These are phyloP conservation scores for Plectranthus barbatus DNA, from an alignment of 257 asterid genomes.

Conservation along the genomic window DNA sequence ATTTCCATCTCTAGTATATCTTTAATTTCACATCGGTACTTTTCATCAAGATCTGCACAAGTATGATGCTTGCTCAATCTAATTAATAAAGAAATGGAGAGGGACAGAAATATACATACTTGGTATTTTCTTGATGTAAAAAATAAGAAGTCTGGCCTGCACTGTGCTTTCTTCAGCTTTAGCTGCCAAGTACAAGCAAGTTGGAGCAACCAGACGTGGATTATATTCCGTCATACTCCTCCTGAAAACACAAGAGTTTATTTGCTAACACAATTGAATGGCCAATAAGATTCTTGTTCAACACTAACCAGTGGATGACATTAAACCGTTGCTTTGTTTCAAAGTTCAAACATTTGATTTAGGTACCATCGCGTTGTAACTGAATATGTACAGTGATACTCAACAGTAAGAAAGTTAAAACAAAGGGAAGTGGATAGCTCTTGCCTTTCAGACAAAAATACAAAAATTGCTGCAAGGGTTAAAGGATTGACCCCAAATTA, in stretches of 20 bases:
- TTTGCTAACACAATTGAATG: neutral
- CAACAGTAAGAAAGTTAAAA: neutral
- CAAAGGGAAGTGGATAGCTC: neutral
- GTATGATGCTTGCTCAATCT: neutral
- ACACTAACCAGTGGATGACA: neutral
- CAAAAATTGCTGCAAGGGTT: too few relatives aligned
- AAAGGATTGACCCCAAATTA: too few relatives aligned
- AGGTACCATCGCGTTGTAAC: neutral
- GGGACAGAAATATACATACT: conserved; percentile 12
- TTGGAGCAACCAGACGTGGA: conserved; percentile 91
- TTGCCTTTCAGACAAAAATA: neutral
- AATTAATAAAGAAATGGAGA: neutral
- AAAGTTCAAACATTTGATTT: neutral
- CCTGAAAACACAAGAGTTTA: conserved; percentile 32
- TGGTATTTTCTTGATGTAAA: conserved; percentile 79
- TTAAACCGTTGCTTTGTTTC: neutral
- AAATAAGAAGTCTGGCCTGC: conserved; percentile 80
- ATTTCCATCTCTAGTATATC: conserved; percentile 98
- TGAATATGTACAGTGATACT: neutral
- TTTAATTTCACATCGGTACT: conserved; percentile 69
- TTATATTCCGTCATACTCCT: conserved; percentile 81
- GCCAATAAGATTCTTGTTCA: neutral
- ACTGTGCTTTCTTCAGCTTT: conserved; percentile 97
- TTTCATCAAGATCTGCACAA: conserved; percentile 73
- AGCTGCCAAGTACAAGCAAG: conserved; percentile 94